Base-by-base conservation (phyloP, 345 rosid genomes). In the Toxicodendron radicans region DNA sequence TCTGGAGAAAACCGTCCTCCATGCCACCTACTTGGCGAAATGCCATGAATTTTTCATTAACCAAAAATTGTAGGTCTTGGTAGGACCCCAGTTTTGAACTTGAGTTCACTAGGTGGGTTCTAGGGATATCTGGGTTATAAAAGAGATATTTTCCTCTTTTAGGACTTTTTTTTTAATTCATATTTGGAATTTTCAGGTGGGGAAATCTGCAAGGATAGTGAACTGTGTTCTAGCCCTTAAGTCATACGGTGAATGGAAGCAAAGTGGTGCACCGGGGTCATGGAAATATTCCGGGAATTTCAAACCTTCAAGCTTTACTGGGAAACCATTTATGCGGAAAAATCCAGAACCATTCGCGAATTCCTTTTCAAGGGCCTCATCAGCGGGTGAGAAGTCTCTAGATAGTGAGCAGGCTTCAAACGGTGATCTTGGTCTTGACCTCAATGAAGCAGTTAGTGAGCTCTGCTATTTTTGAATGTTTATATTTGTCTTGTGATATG, bases 211-310 rank as follows among this genome's bases (percentile, higher is more conserved):
- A 18, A 90, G 98, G 86, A 79, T 92, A 67, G 92, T 90, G 73
- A 82, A 87, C 65, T 85, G 89, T 82, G 91, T 91, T 73, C 87
- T 95, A 78, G 96, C 98, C 0, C 86, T 92, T 52, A 92, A 95
- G 78, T 87, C 97, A 52, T 95, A 90, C 59, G 66, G 79, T 52
- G 97, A 90, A 33, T 92, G 99, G 98, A 95, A 90, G 81, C 83
- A 81, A 61, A 81, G 75, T 24, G 98, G 96, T 77, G 98, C 84
- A 53, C 71, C 70, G 63, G 96, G 98, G 61, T 71, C 85, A 0
- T 92, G 92, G 94, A 92, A 90, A 70, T 85, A 82, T 58, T 87
- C 83, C 41, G 88, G 81, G 59, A 91, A 76, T 73, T 67, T 76
- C 68, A 95, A 88, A 65, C 85, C 87, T 23, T 23, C 76, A 49